Evolutionary conservation across 331 rosid species (phyloP).

Genomic region (Acacia pycnantha): DNA sequence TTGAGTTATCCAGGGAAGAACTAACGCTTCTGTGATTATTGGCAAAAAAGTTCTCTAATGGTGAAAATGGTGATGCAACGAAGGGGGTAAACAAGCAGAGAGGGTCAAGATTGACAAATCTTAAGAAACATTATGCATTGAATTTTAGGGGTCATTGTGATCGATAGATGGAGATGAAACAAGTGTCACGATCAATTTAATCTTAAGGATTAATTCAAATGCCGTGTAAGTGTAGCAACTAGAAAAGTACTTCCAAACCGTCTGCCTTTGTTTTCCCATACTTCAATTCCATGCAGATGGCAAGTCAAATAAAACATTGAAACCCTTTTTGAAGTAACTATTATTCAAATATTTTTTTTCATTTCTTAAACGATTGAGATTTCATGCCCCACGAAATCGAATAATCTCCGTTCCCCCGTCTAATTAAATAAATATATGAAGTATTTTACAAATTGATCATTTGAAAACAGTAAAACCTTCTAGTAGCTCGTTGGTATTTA

Average conservation of each 20-base stretch:
- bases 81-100: conserved; percentile 13
- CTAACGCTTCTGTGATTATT: neutral
- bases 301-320: conserved; percentile 59
- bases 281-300: conserved; percentile 59
- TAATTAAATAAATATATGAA: neutral
- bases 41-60: neutral
- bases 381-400: conserved; percentile 78
- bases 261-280: conserved; percentile 45
- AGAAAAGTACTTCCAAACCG: conserved; percentile 68
- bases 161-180: neutral
- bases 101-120: neutral
- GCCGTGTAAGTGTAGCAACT: conserved; percentile 68
- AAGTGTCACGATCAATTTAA: conserved; percentile 37
- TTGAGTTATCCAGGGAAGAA: conserved; percentile 3
- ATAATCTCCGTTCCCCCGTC: conserved; percentile 29
- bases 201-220: conserved; percentile 48
- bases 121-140: neutral
- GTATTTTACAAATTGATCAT: conserved; percentile 5
- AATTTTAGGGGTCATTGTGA: neutral
- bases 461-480: conserved; percentile 24
- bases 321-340: conserved; percentile 16
- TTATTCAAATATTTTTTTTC: conserved; percentile 36
- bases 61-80: neutral
- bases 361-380: conserved; percentile 74
- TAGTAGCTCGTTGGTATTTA: conserved; percentile 7